Conservation (phyloP, 1,284 basidiomycete genomes). For the Cystobasidiaceae sp. region DNA sequence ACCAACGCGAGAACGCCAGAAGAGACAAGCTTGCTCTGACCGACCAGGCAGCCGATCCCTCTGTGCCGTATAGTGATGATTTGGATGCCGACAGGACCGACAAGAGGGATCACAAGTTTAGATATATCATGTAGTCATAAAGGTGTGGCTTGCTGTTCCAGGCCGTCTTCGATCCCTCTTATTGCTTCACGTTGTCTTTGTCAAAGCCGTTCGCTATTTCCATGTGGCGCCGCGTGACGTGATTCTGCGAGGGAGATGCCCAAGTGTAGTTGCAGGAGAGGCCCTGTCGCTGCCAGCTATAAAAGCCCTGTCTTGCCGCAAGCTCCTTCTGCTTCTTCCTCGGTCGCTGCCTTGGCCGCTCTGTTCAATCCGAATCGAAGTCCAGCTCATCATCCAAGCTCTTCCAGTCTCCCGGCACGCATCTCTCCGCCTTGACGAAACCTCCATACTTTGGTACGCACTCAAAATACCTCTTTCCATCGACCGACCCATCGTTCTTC, state of each 20-base stretch:
- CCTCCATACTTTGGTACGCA: conserved; percentile 72
- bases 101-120: neutral
- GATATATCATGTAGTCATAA: conserved; percentile 6
- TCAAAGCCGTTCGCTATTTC: too few species aligned
- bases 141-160: too few species aligned
- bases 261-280: too few species aligned
- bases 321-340: too few species aligned
- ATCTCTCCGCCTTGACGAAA: conserved; percentile 79
- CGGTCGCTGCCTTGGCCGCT: neutral
- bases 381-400: conserved; percentile 24
- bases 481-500: conserved; percentile 90
- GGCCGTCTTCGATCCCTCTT: too few species aligned
- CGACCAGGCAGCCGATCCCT: neutral
- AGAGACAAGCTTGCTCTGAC: neutral
- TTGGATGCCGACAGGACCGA: neutral
- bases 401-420: conserved; percentile 64
- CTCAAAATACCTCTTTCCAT: conserved; percentile 77
- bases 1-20: neutral
- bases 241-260: too few species aligned
- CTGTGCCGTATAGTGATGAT: neutral
- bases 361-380: neutral
- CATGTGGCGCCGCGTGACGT: too few species aligned
- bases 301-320: too few species aligned
- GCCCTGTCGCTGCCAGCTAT: too few species aligned
- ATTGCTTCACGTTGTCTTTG: too few species aligned